Base-by-base conservation (phyloP, 192 early-diverging fungal genomes). In the Diversispora epigaea region DNA sequence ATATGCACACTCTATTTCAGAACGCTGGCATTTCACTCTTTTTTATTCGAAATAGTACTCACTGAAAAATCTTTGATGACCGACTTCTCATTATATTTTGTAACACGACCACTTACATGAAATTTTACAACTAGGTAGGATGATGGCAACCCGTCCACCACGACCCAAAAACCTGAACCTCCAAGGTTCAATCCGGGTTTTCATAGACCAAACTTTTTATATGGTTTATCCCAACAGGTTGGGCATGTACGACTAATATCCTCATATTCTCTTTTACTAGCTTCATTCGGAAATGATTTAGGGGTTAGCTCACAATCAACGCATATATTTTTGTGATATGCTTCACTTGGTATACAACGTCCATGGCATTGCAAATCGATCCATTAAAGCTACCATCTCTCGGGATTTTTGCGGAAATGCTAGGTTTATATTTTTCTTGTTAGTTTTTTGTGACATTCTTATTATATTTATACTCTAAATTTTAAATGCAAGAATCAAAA, bases 81-180 rank as follows among this genome's bases (percentile, higher is more conserved):
- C n/a, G n/a, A n/a, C n/a, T n/a, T n/a, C n/a, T n/a, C n/a, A n/a
- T n/a, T n/a, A n/a, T n/a, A n/a, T 47, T 47, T 39, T 68, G 47
- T 68, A 68, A 47, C 46, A 49, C 9, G 47, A 68, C 9, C 66
- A 68, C 66, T 47, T 68, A 68, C 45, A 4, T 39, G 66, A 68
- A 49, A 45, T 68, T 68, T 68, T 11, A 47, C 46, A 21, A 5
- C 6, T 11, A 47, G 46, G 46, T 11, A 47, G 46, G 46, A 11
- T 47, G 46, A 47, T 11, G 11, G 46, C 47, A n/a, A 50, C 21
- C 43, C 6, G 22, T 11, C 7, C 17, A 7, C 44, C 45, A n/a
- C 45, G 66, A 49, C 45, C 8, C 66, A 68, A 68, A 68, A 68
- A 68, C 66, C 66, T 63, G 61, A 63, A 63, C 61, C 61, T 63